Base-by-base conservation (phyloP, 2,329 filamentous ascomycete species). In the Microcera coccophila region DNA sequence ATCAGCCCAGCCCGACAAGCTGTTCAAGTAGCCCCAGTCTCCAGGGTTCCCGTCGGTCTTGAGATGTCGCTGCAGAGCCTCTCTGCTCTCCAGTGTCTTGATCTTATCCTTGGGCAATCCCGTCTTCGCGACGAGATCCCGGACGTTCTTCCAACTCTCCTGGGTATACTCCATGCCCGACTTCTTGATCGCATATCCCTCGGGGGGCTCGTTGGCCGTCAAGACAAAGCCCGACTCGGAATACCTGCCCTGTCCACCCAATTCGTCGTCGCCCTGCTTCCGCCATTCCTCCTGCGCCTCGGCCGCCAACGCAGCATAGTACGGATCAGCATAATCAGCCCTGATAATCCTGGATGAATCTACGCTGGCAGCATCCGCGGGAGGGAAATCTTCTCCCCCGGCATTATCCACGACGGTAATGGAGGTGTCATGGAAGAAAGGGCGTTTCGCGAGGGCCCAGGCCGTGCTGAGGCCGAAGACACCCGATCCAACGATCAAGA, bases 281-380 rank as follows among this genome's bases (percentile, higher is more conserved):
- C 84, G 79, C 87, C 82, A 93, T 59, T 76, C 71, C 15, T 73
- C 65, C 58, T 87, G 85, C 2, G 90, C 89, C 26, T 79, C 71
- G 15, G 79, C 74, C 16, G 84, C 89, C 35, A 97, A 79, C 14
- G 73, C 69, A 5, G 88, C 79, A 66, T 97, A 97, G 17, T 82
- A 78, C 0, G 79, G 70, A 59, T 91, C 82, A 4, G 87, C 83
- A 61, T 97, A 97, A 72, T 97, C 91, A 38, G 79, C 69, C 43
- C 82, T 74, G 50, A 85, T 73, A 54, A 84, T 82, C 52, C 81
- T 76, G 12, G 79, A 83, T 4, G 72, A 73, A 65, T 85, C 81
- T 57, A 83, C 74, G 50, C 76, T 81, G 38, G 79, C 74, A 44
- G 74, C 73, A 55, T 85, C 79, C 33, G 71, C 66, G 5, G 78